Base-by-base conservation (phyloP, 495 filamentous ascomycete species). In the Venustampulla echinocandica region DNA sequence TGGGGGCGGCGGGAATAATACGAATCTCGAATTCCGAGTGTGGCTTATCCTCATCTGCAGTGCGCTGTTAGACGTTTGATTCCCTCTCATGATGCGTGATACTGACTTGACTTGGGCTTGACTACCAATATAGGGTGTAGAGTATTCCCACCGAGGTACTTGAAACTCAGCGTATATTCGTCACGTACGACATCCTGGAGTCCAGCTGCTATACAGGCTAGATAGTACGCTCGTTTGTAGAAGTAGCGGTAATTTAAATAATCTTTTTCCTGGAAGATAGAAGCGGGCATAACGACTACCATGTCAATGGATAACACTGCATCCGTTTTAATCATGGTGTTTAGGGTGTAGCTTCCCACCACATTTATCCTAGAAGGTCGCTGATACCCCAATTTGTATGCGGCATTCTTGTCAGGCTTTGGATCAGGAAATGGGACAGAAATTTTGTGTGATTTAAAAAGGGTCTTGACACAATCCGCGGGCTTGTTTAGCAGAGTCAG, bases 221-320 rank as follows among this genome's bases (percentile, higher is more conserved):
- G 64, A 52, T 94, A 97, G 57, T 88, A 97, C 3, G 92, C 87
- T 45, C 90, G 69, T 61, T 96, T 95, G 64, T 96, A 82, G 57
- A 97, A 96, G 63, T 90, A 98, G 50, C 92, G 76, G 65, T 90
- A 75, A 57, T 97, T 87, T 36, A 90, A 70, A 61, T 89, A 96
- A 64, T 98, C 92, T 62, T 98, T 97, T 42, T 90, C 84, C 58
- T 95, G 86, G 50, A 97, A 87, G 1, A 95, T 67, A 2, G 75
- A 66, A 35, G 61, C 60, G 13, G 93, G 90, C 79, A 98, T 92
- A 10, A 79, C 81, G 5, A 95, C 77, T 14, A 86, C 80, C 70
- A 98, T 67, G 66, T 98, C 92, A 39, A 95, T 71, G 1, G 69
- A 67, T 25, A 81, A 64, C 15, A 61, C 59, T 9, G 71, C 71